A percentile compares a stretch with the other conserved stretches of the same genome.
phyloP scores from a whole-genome alignment of 306 rosid genomes.

The Quercus cerris region DNA sequence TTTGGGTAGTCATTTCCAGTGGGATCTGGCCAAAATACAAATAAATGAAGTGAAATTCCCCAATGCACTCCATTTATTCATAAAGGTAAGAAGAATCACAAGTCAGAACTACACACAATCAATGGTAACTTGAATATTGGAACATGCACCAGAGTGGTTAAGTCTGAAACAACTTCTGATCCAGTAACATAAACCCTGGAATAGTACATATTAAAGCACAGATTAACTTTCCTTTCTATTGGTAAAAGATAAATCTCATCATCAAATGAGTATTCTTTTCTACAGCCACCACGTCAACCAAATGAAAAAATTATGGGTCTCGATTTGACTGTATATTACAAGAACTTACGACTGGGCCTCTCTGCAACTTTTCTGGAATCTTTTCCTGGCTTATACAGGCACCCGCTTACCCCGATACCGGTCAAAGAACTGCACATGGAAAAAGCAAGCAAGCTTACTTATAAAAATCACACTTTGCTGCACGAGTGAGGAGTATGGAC shows the following conservation, averaged over 20 bases:
- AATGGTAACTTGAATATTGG: neutral
- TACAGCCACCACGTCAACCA: slow-evolving; percentile 17
- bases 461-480: slow-evolving; percentile 1
- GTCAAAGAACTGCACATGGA: slow-evolving; percentile 67
- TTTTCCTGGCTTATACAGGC: slow-evolving; percentile 60
- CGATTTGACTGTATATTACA: slow-evolving; percentile 45
- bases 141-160: neutral
- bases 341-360: slow-evolving; percentile 39
- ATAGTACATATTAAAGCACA: too few relatives aligned
- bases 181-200: neutral
- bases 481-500: neutral
- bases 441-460: slow-evolving; percentile 4
- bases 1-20: too few relatives aligned
- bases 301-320: slow-evolving; percentile 13
- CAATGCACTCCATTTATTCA: too few relatives aligned
- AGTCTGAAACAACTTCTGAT: too few relatives aligned
- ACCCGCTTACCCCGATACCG: slow-evolving; percentile 81
- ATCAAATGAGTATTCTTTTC: slow-evolving; percentile 6
- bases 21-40: neutral
- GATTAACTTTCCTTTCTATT: neutral
- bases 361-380: slow-evolving; percentile 20
- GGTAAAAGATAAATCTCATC: neutral
- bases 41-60: neutral
- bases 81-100: too few relatives aligned
- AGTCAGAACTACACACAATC: too few relatives aligned